These are phyloP conservation scores for Candida labiduridarum DNA, from an alignment of 1,139 yeast species.

Conservation along the genomic window DNA sequence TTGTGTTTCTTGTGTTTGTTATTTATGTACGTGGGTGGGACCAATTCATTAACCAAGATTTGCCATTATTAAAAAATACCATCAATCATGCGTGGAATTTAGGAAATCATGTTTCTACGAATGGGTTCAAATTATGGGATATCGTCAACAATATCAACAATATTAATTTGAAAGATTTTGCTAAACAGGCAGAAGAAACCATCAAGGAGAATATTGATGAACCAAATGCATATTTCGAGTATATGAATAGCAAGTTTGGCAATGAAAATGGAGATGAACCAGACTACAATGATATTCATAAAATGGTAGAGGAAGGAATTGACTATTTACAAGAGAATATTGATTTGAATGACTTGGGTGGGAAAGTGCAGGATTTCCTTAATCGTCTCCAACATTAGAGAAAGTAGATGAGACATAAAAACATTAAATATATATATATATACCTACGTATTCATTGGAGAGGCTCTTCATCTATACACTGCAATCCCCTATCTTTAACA, in stretches of 20 bases:
- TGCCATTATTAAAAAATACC: conserved; percentile 18
- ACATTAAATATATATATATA: not conserved
- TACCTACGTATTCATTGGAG: conserved; percentile 2
- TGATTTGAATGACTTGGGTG: conserved; percentile 17
- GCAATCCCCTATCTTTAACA: conserved; percentile 45
- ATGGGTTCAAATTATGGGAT: conserved; percentile 3
- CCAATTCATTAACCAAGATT: conserved; percentile 21
- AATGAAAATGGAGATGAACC: conserved; percentile 12
- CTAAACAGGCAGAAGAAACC: conserved; percentile 7
- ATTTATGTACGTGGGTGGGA: conserved; percentile 24
- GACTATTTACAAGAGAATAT: conserved; percentile 15
- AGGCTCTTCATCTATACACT: conserved; percentile 39
- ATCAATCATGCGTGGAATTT: conserved; percentile 2
- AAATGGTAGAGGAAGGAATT: conserved; percentile 21
- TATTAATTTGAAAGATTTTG: conserved; percentile 6
- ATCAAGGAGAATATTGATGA: conserved; percentile 10
- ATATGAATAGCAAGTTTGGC: conserved; percentile 22
- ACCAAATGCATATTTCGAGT: conserved; percentile 20
- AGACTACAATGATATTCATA: conserved; percentile 19
- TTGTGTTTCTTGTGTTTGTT: conserved; percentile 16
- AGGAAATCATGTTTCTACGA: conserved; percentile 1
- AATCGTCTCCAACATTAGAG: not conserved
- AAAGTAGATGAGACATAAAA: not conserved
- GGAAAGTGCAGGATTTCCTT: conserved; percentile 12
- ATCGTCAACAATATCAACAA: not conserved